Percentiles rank a stretch among this genome's conserved stretches.
Conservation (phyloP, 2,329 filamentous ascomycete species). For the Penicillium glabrum region DNA sequence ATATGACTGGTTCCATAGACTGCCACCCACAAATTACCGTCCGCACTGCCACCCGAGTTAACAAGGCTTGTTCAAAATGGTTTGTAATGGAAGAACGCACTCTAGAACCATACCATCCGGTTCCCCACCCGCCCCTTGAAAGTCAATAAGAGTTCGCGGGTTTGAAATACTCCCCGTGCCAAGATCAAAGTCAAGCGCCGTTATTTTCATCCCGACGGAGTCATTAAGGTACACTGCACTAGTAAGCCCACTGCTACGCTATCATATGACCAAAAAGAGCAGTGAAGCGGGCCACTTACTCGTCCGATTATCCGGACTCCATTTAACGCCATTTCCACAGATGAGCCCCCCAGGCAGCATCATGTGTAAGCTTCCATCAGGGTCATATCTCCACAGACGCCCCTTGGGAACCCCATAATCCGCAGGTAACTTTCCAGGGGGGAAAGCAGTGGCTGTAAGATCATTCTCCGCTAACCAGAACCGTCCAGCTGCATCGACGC, state of each 20-base stretch:
- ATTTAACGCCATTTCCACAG: slow-evolving; percentile 8
- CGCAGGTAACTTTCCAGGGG: neutral
- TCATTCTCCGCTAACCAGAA: slow-evolving; percentile 36
- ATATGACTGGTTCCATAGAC: slow-evolving; percentile 7
- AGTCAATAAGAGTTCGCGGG: slow-evolving; percentile 28
- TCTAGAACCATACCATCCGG: slow-evolving; percentile 43
- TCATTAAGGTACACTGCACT: slow-evolving; percentile 37
- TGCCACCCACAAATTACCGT: slow-evolving; percentile 12
- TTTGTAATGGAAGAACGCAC: slow-evolving; percentile 17
- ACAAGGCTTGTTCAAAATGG: neutral
- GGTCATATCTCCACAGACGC: slow-evolving; percentile 24
- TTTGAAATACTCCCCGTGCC: slow-evolving; percentile 34
- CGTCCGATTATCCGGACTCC: slow-evolving; percentile 15
- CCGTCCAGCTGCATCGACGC: slow-evolving; percentile 33
- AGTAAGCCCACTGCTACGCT: neutral
- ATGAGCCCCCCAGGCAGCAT: slow-evolving; percentile 5
- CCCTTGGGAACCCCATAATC: slow-evolving; percentile 14
- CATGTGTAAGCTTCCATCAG: slow-evolving; percentile 25
- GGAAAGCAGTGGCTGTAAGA: slow-evolving; percentile 18
- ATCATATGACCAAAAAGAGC: neutral
- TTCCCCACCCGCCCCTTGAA: slow-evolving; percentile 28
- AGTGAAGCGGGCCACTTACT: slow-evolving; percentile 19
- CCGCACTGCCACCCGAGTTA: slow-evolving; percentile 15
- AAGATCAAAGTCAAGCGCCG: slow-evolving; percentile 35
- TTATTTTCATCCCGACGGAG: slow-evolving; percentile 32